phyloP scores from a whole-genome alignment of 1,284 basidiomycete genomes.

The Tilletia indica region DNA sequence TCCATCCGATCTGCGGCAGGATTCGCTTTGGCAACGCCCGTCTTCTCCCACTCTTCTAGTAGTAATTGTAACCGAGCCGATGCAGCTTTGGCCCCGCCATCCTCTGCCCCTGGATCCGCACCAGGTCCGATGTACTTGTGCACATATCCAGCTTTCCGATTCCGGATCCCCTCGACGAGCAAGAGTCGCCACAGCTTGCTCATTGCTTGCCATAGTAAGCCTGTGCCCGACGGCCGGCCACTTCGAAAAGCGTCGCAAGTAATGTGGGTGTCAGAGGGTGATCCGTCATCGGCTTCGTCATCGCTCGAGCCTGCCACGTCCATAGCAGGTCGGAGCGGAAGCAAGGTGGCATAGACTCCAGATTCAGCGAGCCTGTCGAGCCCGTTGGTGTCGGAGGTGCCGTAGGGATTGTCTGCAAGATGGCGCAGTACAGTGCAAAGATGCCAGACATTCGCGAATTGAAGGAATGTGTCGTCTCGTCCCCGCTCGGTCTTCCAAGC shows the following conservation, averaged over 20 bases:
- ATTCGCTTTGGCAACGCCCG: conserved; percentile 24
- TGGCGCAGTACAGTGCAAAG: conserved; percentile 81
- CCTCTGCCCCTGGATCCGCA: conserved; percentile 3
- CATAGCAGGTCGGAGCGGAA: conserved; percentile 45
- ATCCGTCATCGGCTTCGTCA: conserved; percentile 38
- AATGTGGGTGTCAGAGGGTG: conserved; percentile 45
- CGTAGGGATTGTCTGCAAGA: conserved; percentile 62
- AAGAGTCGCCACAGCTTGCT: conserved; percentile 43
- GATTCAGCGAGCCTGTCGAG: conserved; percentile 17
- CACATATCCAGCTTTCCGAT: conserved; percentile 34
- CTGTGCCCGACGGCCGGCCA: conserved; percentile 36
- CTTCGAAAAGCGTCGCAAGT: conserved; percentile 48
- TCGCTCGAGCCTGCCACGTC: conserved; percentile 46
- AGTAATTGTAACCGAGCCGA: conserved; percentile 47
- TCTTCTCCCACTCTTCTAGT: conserved; percentile 54
- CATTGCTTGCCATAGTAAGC: conserved; percentile 42
- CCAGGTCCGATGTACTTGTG: conserved; percentile 3
- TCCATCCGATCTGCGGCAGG: conserved; percentile 27
- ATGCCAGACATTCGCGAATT: conserved; percentile 75
- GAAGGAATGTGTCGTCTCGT: conserved; percentile 65
- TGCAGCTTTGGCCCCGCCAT: conserved; percentile 41
- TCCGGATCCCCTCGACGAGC: conserved; percentile 36
- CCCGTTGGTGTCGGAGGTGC: conserved; percentile 20
- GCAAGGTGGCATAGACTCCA: conserved; percentile 27
- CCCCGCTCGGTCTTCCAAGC: conserved; percentile 66